These are phyloP conservation scores for Leishmania turanica DNA, from an alignment of 208 protist genomes.

Conservation along the genomic window DNA sequence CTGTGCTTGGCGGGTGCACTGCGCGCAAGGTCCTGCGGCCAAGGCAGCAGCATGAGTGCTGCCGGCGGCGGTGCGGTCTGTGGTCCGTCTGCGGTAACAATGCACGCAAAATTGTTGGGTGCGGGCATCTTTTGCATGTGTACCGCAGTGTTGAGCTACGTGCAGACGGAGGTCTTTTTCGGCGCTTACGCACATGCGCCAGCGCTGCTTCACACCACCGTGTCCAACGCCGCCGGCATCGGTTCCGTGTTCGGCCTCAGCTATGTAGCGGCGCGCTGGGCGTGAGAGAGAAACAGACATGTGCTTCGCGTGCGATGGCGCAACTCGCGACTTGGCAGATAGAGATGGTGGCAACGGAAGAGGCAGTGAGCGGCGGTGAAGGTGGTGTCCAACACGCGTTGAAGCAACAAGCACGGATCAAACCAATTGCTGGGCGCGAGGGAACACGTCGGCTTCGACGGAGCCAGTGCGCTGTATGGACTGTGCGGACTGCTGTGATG, in stretches of 20 bases:
- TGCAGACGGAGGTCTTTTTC: conserved; percentile 80
- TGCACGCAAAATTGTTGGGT: conserved; percentile 13
- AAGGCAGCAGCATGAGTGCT: not conserved
- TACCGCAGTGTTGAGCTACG: conserved; percentile 42
- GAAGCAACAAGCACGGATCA: not conserved
- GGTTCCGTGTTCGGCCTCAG: conserved; percentile 43
- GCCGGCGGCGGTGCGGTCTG: not conserved
- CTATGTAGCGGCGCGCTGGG: conserved; percentile 33
- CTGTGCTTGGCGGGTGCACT: conserved; percentile 16
- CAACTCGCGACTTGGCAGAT: not conserved
- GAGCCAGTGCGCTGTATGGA: too few relatives aligned
- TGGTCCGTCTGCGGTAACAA: conserved; percentile 8
- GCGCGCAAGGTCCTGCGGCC: not conserved
- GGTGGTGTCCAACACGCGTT: not conserved
- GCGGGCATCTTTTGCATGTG: conserved; percentile 31
- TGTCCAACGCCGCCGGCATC: conserved; percentile 44
- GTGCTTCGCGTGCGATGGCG: not conserved
- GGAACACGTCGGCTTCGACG: too few relatives aligned
- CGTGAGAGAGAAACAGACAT: conserved; percentile 6
- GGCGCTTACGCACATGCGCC: conserved; percentile 62
- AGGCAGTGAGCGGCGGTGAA: not conserved
- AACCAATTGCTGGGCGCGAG: too few relatives aligned
- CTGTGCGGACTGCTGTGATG: too few relatives aligned
- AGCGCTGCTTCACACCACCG: conserved; percentile 32
- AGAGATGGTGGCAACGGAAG: not conserved